A percentile compares a stretch with the other conserved stretches of the same genome.
Evolutionary conservation across 2,329 filamentous ascomycete species (phyloP).

Genomic region (Neospermospora avenae): DNA sequence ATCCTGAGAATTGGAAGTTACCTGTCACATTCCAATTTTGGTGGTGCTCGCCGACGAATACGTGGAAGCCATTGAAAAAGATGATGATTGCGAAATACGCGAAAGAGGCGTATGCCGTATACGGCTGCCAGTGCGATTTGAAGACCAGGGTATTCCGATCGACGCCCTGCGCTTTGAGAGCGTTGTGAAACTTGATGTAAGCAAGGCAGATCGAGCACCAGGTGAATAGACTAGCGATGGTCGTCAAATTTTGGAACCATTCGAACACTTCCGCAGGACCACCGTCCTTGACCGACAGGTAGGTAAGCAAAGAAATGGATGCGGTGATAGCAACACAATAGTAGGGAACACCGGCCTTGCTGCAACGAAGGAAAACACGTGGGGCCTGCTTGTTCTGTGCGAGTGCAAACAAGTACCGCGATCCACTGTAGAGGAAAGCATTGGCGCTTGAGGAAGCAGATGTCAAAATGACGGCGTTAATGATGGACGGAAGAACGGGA

Average conservation of each 20-base stretch:
- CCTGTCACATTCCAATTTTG: slow-evolving; percentile 61
- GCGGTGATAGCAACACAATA: slow-evolving; percentile 68
- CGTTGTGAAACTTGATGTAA: slow-evolving; percentile 70
- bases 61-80: slow-evolving; percentile 71
- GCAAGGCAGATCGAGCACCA: slow-evolving; percentile 67
- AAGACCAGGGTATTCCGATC: slow-evolving; percentile 67
- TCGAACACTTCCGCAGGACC: slow-evolving; percentile 39
- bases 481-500: slow-evolving; percentile 61
- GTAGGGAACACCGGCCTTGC: slow-evolving; percentile 61
- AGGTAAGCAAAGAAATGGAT: slow-evolving; percentile 66
- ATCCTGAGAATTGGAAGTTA: slow-evolving; percentile 12
- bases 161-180: slow-evolving; percentile 66
- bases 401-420: slow-evolving; percentile 35
- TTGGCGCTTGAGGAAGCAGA: slow-evolving; percentile 47
- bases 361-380: slow-evolving; percentile 57
- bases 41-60: slow-evolving; percentile 61
- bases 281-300: slow-evolving; percentile 62
- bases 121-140: slow-evolving; percentile 67
- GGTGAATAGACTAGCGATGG: slow-evolving; percentile 72
- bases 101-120: slow-evolving; percentile 63
- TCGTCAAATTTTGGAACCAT: slow-evolving; percentile 54
- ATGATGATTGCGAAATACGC: slow-evolving; percentile 65
- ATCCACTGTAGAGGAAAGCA: slow-evolving; percentile 32
- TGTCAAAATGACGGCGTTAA: slow-evolving; percentile 69
- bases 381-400: slow-evolving; percentile 67